Evolutionary conservation across 139 green algal genomes (phyloP).

Genomic region (Coccomyxa sp.): DNA sequence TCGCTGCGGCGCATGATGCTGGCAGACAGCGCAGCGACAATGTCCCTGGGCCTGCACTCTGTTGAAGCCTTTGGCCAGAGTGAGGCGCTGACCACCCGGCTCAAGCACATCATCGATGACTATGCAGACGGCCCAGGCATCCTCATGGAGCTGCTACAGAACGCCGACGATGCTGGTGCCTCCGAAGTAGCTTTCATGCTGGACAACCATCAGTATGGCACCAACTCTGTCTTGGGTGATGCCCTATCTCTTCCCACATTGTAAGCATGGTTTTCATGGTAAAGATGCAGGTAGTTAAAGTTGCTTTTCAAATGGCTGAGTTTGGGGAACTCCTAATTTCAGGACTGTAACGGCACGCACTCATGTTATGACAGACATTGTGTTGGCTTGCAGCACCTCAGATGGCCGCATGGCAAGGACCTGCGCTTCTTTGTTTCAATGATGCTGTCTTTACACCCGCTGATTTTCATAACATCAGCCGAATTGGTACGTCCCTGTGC

Average conservation of each 20-base stretch:
- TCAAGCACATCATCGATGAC: conserved; percentile 72
- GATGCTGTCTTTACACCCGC: conserved; percentile 57
- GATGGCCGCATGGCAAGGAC: conserved; percentile 56
- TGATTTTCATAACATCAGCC: conserved; percentile 49
- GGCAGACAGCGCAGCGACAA: conserved; percentile 35
- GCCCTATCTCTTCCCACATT: background rate
- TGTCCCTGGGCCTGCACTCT: conserved; percentile 42
- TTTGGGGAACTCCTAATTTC: no score
- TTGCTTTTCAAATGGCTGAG: no score
- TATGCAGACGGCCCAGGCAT: conserved; percentile 75
- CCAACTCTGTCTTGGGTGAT: conserved; percentile 45
- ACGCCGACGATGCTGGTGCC: conserved; percentile 76
- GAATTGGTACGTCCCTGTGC: conserved; percentile 27
- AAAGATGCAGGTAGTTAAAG: no score
- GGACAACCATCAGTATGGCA: conserved; percentile 40
- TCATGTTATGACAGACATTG: background rate
- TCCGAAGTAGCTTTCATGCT: conserved; percentile 49
- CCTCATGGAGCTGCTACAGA: conserved; percentile 78
- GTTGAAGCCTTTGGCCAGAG: conserved; percentile 78
- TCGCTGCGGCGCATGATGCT: conserved; percentile 61
- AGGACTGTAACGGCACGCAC: background rate
- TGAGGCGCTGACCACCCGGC: conserved; percentile 74
- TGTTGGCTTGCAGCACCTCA: background rate
- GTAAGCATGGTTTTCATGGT: no score
- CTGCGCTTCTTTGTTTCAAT: conserved; percentile 67